Evolutionary conservation across 2,329 filamentous ascomycete genomes (phyloP), one percentile per base, ranked within the genome.

Genomic region (Colletotrichum lentis): DNA sequence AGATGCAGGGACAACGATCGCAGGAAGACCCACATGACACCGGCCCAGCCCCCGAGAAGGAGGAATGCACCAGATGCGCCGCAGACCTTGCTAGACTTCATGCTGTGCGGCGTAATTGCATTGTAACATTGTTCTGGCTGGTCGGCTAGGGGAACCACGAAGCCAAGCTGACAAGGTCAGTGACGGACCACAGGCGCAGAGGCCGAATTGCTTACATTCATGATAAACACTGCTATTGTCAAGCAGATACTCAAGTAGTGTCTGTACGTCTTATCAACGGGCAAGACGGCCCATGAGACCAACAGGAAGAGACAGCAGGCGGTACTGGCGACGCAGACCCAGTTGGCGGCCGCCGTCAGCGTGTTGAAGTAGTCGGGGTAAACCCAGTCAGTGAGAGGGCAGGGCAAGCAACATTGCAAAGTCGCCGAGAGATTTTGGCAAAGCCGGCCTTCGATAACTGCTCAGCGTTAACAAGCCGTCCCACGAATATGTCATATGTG

Each of bases 241-340:
- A 98, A 83, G 77, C 93, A 96, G 71, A 97, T 91, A 76, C 92
- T 97, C 44, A 99, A 83, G 75, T 98, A 98, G 78, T 99, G 96
- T 61, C 94, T 89, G 75, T 93, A 89, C 7, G 96, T 97, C 82
- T 93, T 95, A 73, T 97, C 93, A 27, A 93, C 88, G 0, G 96
- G 94, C 24, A 99, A 83, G 16, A 91, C 84, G 3, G 88, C 81
- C 84, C 94, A 98, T 6, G 93, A 96, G 6, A 92, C 59, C 18
- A 98, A 81, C 64, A 98, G 82, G 75, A 96, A 95, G 18, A 89
- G 75, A 69, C 91, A 91, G 73, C 91, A 88, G 55, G 90, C 80
- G 49, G 94, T 85, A 62, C 93, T 89, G 11, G 85, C 87, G 18
- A 97, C 88, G 71, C 92, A 93, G 64, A 97, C 83, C 89, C 92